Conservation (phyloP, 2,329 filamentous ascomycete species). For the Epichloe baconii region DNA sequence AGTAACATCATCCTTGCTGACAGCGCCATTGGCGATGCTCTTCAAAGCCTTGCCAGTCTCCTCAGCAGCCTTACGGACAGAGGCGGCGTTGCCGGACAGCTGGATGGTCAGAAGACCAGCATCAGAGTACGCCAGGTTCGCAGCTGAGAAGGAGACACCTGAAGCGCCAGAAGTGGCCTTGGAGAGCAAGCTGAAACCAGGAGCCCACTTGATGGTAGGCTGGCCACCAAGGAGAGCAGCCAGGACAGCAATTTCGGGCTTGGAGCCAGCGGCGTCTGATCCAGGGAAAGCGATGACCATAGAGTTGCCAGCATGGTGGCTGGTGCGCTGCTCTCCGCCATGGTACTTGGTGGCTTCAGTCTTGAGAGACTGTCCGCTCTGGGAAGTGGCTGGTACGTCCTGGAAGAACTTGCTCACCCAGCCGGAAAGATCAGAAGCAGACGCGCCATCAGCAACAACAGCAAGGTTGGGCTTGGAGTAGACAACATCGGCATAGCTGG, state of each 20-base stretch:
- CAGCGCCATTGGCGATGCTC: constrained; percentile 60
- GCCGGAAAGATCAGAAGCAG: constrained; percentile 62
- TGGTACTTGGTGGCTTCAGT: constrained; percentile 68
- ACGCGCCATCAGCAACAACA: constrained; percentile 78
- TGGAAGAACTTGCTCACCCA: constrained; percentile 93
- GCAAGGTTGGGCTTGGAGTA: constrained; percentile 88
- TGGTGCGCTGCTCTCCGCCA: constrained; percentile 85
- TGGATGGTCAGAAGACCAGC: constrained; percentile 80
- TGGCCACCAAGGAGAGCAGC: constrained; percentile 80
- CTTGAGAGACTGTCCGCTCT: constrained; percentile 40
- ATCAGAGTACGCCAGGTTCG: constrained; percentile 82
- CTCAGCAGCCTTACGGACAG: constrained; percentile 61
- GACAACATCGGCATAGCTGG: constrained; percentile 61
- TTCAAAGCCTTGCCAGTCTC: constrained; percentile 73
- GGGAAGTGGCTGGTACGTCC: constrained; percentile 43
- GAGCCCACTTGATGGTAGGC: constrained; percentile 87
- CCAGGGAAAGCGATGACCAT: constrained; percentile 88
- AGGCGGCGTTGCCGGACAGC: constrained; percentile 59
- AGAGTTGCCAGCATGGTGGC: constrained; percentile 65
- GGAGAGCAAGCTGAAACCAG: constrained; percentile 81
- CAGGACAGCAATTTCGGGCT: constrained; percentile 81
- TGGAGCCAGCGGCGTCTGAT: constrained; percentile 67
- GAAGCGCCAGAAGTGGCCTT: constrained; percentile 59
- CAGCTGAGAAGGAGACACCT: constrained; percentile 56
- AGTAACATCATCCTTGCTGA: constrained; percentile 73